Percentiles rank a stretch among this genome's conserved stretches.
phyloP scores from a whole-genome alignment of 108 stramenopile species.

The Conticribra guillardii region DNA sequence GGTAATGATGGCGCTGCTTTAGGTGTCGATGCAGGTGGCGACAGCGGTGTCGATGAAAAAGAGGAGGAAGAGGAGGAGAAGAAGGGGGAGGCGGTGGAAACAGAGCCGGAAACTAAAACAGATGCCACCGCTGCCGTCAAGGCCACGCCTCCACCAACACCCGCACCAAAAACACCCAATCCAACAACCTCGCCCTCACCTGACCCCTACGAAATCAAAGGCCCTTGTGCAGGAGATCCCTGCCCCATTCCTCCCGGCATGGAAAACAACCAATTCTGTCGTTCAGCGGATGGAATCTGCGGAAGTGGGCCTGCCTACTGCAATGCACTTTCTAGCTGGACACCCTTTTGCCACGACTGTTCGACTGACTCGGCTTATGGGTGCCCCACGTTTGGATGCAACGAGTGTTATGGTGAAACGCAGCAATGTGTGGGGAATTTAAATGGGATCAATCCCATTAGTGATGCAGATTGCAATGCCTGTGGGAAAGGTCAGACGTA shows the following conservation, averaged over 20 bases:
- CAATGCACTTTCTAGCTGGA: constrained; percentile 40
- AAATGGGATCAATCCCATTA: constrained; percentile 34
- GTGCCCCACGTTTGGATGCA: constrained; percentile 32
- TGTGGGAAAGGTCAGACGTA: constrained; percentile 25
- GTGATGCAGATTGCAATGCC: constrained; percentile 26
- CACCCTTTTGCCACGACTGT: constrained; percentile 32
- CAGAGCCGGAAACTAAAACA: neutral
- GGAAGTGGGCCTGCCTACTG: constrained; percentile 28
- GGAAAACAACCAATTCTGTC: constrained; percentile 22
- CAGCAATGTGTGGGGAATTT: constrained; percentile 35
- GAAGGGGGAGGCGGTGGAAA: constrained; percentile 1
- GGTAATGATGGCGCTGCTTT: constrained; percentile 6
- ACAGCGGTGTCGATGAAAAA: too few relatives aligned
- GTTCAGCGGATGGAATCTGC: constrained; percentile 23
- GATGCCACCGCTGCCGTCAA: neutral
- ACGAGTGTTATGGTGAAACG: constrained; percentile 23
- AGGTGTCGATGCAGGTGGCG: neutral
- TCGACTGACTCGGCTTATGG: constrained; percentile 28
- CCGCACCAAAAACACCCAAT: neutral
- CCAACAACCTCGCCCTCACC: neutral
- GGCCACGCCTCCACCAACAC: neutral
- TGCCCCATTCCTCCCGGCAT: neutral
- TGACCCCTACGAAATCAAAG: neutral
- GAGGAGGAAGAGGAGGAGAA: neutral
- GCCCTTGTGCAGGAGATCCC: neutral